Evolutionary conservation across 2,329 filamentous ascomycete genomes (phyloP).

Genomic region (Cladorrhinum sp.): DNA sequence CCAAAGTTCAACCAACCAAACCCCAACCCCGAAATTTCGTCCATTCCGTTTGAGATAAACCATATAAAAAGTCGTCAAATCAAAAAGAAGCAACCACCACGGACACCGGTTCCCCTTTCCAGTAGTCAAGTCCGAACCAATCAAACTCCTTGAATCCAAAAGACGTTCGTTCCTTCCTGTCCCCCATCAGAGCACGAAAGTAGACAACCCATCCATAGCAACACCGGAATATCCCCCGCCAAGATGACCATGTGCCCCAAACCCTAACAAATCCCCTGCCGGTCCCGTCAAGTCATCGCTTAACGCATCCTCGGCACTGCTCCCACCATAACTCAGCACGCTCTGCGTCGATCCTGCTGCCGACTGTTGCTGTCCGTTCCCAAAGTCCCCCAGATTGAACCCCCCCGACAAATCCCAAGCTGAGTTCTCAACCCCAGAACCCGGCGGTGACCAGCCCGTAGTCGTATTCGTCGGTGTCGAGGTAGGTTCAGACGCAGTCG

Average conservation of each 20-base stretch:
- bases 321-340: constrained; percentile 47
- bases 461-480: constrained; percentile 30
- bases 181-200: background rate
- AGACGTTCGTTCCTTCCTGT: background rate
- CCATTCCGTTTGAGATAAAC: background rate
- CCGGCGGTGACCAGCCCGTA: constrained; percentile 41
- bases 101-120: background rate
- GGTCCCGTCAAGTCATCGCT: constrained; percentile 49
- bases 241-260: background rate
- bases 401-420: constrained; percentile 44
- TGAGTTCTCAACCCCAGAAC: constrained; percentile 41
- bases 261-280: constrained; percentile 39
- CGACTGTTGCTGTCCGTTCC: constrained; percentile 25
- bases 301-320: constrained; percentile 51
- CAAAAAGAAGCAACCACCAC: background rate
- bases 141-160: background rate
- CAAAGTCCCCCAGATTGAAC: constrained; percentile 51
- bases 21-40: background rate
- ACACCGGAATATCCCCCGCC: constrained; percentile 21
- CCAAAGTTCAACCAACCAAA: background rate
- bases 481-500: background rate
- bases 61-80: background rate
- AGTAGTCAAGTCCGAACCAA: background rate
- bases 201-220: constrained; percentile 41
- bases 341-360: constrained; percentile 46